Base-by-base conservation (phyloP, 129 eudicot genomes). In the Tagetes erecta region DNA sequence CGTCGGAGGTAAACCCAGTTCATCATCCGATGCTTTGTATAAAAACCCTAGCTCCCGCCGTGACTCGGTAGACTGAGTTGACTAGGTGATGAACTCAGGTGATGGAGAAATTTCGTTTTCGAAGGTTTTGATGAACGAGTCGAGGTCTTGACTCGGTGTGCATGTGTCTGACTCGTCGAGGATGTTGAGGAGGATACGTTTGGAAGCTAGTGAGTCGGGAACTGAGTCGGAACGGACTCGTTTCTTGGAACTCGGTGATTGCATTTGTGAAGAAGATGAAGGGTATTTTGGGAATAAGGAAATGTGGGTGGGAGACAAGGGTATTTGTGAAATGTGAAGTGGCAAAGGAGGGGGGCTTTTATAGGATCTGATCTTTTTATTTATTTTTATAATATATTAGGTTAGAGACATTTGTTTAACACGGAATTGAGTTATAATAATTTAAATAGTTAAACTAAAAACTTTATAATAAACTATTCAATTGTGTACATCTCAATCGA, bases 81-180 rank as follows among this genome's bases (percentile, higher is more conserved):
- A 78, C 36, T 82, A 83, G 14, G 81, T 52, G 35, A 59, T 41
- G 12, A 52, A 30, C n/a, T 76, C 68, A 76, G 59, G 56, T 67
- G 76, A 41, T 70, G 77, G 70, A 8, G 78, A 72, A 12, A 92
- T 89, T 46, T 92, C 96, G 30, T 89, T 85, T 62, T 89, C 86
- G 52, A 92, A 92, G 71, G 84, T 92, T 78, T 86, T 87, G 85
- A 92, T 87, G 57, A 92, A 89, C 82, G 86, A 86, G 78, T 83
- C 97, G 8, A 92, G 88, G 47, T 92, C 97, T 10, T 82, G 87
- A 76, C 78, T 77, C 79, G 79, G 64, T 13, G 86, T 78, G 53
- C 68, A 73, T 7, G 71, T 7, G 27, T 85, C 92, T 8, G 88
- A 84, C 41, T 91, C 96, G 4, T 84, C 92, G 27, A 86, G 77